Evolutionary conservation across 768 basidiomycete genomes (phyloP), one percentile per base, ranked within the genome.

Genomic region (Pulveroboletus ravenelii): DNA sequence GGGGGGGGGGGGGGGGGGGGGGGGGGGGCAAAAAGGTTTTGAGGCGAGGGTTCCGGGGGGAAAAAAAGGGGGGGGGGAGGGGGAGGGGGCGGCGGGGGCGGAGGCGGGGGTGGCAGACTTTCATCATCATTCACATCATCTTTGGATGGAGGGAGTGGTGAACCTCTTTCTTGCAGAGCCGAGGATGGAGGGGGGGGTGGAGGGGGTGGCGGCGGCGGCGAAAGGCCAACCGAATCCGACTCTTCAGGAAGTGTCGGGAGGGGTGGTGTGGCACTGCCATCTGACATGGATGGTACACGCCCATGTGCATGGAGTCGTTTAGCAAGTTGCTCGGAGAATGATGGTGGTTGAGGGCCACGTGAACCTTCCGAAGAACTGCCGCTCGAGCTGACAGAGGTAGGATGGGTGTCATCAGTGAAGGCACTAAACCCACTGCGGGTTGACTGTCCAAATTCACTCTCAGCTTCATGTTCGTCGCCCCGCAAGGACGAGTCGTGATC

Each of bases 241-340:
- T 77, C 77, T 61, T 79, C 76, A 14, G 70, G 61, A 18, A 77
- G 68, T 17, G 74, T 63, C 10, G 74, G 64, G 36, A 74, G 65
- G 29, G 64, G 54, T 14, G 55, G 59, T n/a, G 58, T 59, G 17
- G 74, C 62, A 58, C 68, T 74, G 30, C 65, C 61, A 35, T 75
- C 70, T 13, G 69, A 59, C 25, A 72, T 62, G 31, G 73, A 70
- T 29, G 73, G 62, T 10, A 65, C 62, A 50, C 77, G 71, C 20
- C 78, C 78, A 65, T 75, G 74, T 7, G 74, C 63, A 13, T 79
- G 68, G 18, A 87, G 65, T 54, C 81, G 84, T 60, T 78, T 78
- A 38, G 72, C 75, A 40, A 88, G 73, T 64, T 84, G 78, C 47
- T 88, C 87, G 23, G 80, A 76, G 44, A 85, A 73, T 1, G 80